These are phyloP conservation scores for Malassezia sp. DNA, from an alignment of 1,284 basidiomycete species.

Conservation along the genomic window DNA sequence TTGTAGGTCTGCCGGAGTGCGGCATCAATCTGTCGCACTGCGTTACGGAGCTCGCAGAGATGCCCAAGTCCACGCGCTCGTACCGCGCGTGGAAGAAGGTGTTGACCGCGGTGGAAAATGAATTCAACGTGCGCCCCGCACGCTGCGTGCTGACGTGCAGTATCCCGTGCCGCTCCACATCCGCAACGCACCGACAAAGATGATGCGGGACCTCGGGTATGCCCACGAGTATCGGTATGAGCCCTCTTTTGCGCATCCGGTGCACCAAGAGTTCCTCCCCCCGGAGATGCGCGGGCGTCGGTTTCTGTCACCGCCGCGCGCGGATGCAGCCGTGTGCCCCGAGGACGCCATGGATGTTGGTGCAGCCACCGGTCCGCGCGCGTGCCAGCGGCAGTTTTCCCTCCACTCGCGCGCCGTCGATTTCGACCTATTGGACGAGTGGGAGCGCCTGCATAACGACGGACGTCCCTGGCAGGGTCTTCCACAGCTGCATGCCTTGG, in stretches of 20 bases:
- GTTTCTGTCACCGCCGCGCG: conserved; percentile 53
- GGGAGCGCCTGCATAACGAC: conserved; percentile 61
- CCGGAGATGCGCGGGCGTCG: conserved; percentile 45
- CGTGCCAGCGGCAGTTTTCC: conserved; percentile 37
- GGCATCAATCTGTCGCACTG: conserved; percentile 58
- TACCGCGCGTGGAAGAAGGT: conserved; percentile 41
- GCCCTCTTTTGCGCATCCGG: conserved; percentile 59
- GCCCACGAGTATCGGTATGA: conserved; percentile 55
- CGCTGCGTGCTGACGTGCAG: not conserved
- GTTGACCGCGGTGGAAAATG: conserved; percentile 22
- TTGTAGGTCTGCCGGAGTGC: conserved; percentile 63
- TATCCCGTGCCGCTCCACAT: conserved; percentile 64
- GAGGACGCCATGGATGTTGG: not conserved
- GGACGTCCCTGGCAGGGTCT: conserved; percentile 58
- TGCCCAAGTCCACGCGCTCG: conserved; percentile 64
- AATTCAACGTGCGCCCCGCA: conserved; percentile 44
- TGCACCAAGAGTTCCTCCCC: conserved; percentile 50
- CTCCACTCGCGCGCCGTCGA: conserved; percentile 53
- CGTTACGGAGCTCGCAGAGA: conserved; percentile 68
- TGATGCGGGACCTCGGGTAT: conserved; percentile 74
- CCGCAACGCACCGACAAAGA: conserved; percentile 71
- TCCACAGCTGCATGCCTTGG: conserved; percentile 4
- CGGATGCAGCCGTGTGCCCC: not conserved
- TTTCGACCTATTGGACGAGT: conserved; percentile 58
- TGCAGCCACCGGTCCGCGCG: conserved; percentile 25